Percentiles rank a stretch among this genome's conserved stretches.
Conservation (phyloP, 1,284 basidiomycete species). For the Thecaphora thlaspeos region DNA sequence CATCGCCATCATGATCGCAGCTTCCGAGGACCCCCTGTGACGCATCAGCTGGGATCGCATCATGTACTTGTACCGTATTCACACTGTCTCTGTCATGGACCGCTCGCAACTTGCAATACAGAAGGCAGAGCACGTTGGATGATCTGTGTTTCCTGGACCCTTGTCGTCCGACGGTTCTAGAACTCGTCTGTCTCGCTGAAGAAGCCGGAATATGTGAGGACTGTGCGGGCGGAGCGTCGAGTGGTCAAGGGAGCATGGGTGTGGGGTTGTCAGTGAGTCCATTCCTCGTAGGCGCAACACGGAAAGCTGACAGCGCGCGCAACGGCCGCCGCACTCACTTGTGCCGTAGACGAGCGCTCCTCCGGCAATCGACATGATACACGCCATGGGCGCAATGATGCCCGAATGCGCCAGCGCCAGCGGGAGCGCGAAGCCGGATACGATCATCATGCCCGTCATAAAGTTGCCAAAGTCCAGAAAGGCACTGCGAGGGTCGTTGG, state of each 20-base stretch:
- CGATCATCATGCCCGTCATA: constrained; percentile 83
- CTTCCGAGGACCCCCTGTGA: too few relatives aligned
- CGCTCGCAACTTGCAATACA: too few relatives aligned
- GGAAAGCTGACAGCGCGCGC: background rate
- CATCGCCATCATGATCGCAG: too few relatives aligned
- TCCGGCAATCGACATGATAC: constrained; percentile 89
- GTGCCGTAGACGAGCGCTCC: constrained; percentile 94
- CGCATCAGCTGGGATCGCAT: too few relatives aligned
- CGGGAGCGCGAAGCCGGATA: constrained; percentile 86
- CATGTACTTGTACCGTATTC: too few relatives aligned
- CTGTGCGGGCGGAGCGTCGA: constrained; percentile 1
- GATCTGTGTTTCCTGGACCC: too few relatives aligned
- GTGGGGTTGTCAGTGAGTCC: too few relatives aligned
- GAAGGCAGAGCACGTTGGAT: too few relatives aligned
- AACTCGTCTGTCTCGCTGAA: constrained; percentile 48
- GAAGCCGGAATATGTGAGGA: constrained; percentile 51
- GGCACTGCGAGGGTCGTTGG: constrained; percentile 14
- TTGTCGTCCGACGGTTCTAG: constrained; percentile 3
- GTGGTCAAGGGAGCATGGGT: constrained; percentile 7
- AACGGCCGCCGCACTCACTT: constrained; percentile 65
- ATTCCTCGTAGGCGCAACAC: too few relatives aligned
- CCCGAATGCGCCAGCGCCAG: constrained; percentile 88
- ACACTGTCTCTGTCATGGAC: too few relatives aligned
- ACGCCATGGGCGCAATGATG: constrained; percentile 79
- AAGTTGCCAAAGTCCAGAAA: constrained; percentile 88